Conservation (phyloP, 2,329 filamentous ascomycete genomes). For the Alternaria panax region DNA sequence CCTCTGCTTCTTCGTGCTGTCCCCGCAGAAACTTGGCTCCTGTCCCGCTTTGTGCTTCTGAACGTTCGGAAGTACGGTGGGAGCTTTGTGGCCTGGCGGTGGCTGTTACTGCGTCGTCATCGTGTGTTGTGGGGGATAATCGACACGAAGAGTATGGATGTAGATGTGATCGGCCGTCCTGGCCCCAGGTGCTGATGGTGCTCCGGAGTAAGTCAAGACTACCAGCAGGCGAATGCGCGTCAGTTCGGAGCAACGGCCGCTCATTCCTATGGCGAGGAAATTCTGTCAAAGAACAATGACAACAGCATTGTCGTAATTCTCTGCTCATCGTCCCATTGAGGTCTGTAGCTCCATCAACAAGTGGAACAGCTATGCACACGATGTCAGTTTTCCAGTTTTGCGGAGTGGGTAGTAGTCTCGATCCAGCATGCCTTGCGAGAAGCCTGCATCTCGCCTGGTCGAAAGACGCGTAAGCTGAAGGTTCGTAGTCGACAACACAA, state of each 20-base stretch:
- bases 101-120: not conserved
- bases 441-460: not conserved
- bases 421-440: slow-evolving; percentile 1
- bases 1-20: not conserved
- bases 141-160: no score
- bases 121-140: not conserved
- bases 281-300: not conserved
- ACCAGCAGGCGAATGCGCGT: not conserved
- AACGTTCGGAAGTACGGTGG: not conserved
- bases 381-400: not conserved
- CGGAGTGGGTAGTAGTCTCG: not conserved
- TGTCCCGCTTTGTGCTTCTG: not conserved
- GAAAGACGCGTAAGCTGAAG: slow-evolving; percentile 1
- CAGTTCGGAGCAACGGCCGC: not conserved
- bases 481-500: not conserved
- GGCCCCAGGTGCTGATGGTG: not conserved
- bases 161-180: not conserved
- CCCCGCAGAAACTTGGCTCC: not conserved
- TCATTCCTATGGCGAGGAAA: not conserved
- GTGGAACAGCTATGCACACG: not conserved
- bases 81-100: not conserved
- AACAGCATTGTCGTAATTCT: not conserved
- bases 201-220: not conserved
- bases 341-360: not conserved
- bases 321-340: not conserved